Evolutionary conservation across 2,329 filamentous ascomycete genomes (phyloP), one percentile per base, ranked within the genome.

Genomic region (Fusarium tupiense): DNA sequence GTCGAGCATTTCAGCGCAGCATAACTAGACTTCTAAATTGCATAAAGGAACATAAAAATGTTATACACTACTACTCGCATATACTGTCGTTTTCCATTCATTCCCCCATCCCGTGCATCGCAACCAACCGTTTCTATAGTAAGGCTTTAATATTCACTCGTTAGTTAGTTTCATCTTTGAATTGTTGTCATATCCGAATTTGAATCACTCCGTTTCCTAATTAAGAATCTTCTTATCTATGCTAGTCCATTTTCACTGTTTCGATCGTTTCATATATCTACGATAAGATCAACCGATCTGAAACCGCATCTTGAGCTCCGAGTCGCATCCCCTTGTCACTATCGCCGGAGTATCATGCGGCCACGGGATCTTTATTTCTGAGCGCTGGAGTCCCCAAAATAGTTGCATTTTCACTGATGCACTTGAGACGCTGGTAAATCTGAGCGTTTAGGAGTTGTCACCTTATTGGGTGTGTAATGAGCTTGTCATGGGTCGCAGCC

Each of bases 251-350:
- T 29, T 56, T 29, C 20, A 22, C 52, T 29, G 35, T 40, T 56
- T 56, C 35, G 52, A 56, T 29, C 4, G 52, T 56, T 56, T 41
- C 52, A 40, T 7, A 41, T 29, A 56, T 56, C 52, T 56, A 29
- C 52, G 52, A 56, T 56, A 56, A 56, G 52, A 56, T 56, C 52
- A 56, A 56, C 52, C 11, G 52, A 56, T 56, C 52, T 56, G 52
- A 56, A 56, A 56, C 52, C 52, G 52, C 52, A 29, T 56, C 11
- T 56, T 4, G 24, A 56, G 52, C 52, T 56, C 52, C 52, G 52
- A 56, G 52, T 56, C 52, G 35, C 52, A 56, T 19, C 24, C 52
- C 52, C 52, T 56, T 56, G 52, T 56, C 52, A 29, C 24, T 41
- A 8, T 41, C 6, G 20, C 35, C 20, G 20, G 20, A 41, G 16